Base-by-base conservation (phyloP, 108 stramenopile species). In the Nannochloropsis oceanica region DNA sequence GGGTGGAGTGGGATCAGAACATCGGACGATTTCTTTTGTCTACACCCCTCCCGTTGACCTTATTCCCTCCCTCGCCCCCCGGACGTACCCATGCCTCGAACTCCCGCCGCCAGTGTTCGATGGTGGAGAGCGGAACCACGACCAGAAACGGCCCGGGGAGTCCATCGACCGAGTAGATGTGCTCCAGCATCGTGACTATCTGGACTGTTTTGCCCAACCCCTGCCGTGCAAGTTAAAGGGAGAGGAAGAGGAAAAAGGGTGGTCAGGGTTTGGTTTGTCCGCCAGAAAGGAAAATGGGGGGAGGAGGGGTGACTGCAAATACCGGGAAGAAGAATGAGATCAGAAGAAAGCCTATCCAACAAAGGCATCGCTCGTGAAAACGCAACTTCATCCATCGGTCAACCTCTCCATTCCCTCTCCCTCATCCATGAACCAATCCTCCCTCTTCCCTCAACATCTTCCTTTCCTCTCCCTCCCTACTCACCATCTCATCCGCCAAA, bases 21-120 rank as follows among this genome's bases (percentile, higher is more conserved):
- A 73, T n/a, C n/a, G n/a, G 18, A 18, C 46, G 46, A 18, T 50
- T 50, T 50, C n/a, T n/a, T n/a, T n/a, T 73, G 9, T 7, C n/a
- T n/a, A 73, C 18, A 5, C 5, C 9, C 59, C 59, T n/a, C 59
- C 46, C 18, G 14, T 50, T 50, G 18, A 50, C 13, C 46, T 50
- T 13, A 50, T 50, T 25, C 26, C 10, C 80, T 25, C n/a, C 80
- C 3, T 25, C 1, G 22, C 73, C 80, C 22, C 26, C 80, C 26
- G 25, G 0, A 81, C 26, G 26, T 81, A 25, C 80, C 80, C 80
- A 27, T 13, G 25, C 82, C 79, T 73, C 93, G 44, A 97, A 93
- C 84, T 99, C 99, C 46, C 99, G 94, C 18, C 95, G 93, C 98
- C 98, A 99, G 88, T 99, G 98, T 84, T 95, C 96, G 44, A 99